Percentiles rank a stretch among this genome's conserved stretches.
phyloP scores from a whole-genome alignment of 257 asterid species.

The Pogostemon cablin region DNA sequence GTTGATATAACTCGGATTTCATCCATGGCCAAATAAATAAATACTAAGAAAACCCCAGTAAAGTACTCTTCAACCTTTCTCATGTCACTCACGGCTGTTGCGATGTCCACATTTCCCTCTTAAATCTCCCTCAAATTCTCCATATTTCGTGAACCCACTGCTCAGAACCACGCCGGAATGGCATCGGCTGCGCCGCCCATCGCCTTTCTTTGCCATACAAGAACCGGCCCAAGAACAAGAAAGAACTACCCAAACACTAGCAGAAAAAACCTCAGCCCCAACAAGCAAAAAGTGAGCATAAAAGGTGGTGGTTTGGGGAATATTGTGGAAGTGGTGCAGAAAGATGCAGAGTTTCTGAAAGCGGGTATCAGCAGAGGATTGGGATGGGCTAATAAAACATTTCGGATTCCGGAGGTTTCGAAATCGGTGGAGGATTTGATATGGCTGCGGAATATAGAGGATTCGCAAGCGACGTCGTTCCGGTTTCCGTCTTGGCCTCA shows the following conservation, averaged over 20 bases:
- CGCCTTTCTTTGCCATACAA: slow-evolving; percentile 39
- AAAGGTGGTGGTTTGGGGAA: slow-evolving; percentile 54
- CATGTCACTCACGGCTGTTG: not conserved
- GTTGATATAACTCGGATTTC: slow-evolving; percentile 10
- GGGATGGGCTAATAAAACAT: slow-evolving; percentile 68
- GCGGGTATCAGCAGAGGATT: slow-evolving; percentile 62
- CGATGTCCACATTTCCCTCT: slow-evolving; percentile 11
- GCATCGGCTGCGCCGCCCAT: slow-evolving; percentile 36
- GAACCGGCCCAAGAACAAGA: slow-evolving; percentile 29
- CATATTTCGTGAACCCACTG: not conserved
- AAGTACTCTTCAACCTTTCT: not conserved
- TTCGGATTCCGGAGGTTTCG: slow-evolving; percentile 57
- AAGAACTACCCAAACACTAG: slow-evolving; percentile 30
- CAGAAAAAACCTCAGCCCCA: slow-evolving; percentile 22
- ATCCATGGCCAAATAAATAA: slow-evolving; percentile 14
- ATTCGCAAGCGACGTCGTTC: slow-evolving; percentile 42
- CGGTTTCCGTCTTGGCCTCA: slow-evolving; percentile 71
- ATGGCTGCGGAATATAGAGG: slow-evolving; percentile 82
- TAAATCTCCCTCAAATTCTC: slow-evolving; percentile 16
- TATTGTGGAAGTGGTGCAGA: slow-evolving; percentile 58
- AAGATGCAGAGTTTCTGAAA: slow-evolving; percentile 56
- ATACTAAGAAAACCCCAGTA: not conserved
- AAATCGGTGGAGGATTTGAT: slow-evolving; percentile 70
- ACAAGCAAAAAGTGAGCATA: slow-evolving; percentile 36
- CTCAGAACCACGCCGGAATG: slow-evolving; percentile 27